phyloP scores from a whole-genome alignment of 345 rosid genomes.

The Gossypium sturtianum region DNA sequence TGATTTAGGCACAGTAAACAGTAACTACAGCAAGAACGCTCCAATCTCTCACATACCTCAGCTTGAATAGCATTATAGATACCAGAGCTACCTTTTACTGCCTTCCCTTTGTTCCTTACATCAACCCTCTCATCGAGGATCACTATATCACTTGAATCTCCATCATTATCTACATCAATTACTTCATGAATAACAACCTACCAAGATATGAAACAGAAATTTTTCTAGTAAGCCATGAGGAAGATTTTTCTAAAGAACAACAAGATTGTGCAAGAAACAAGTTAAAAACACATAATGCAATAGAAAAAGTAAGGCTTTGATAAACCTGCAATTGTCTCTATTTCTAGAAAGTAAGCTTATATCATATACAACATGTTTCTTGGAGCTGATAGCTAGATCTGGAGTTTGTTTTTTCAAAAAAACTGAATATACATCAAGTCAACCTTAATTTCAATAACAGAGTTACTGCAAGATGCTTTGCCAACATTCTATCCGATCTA shows the following conservation, averaged over 20 bases:
- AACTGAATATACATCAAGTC: not conserved
- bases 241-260: not conserved
- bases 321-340: not conserved
- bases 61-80: constrained; percentile 17
- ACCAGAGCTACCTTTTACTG: constrained; percentile 24
- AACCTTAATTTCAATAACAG: not conserved
- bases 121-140: constrained; percentile 32
- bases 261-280: not conserved
- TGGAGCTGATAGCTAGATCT: not conserved
- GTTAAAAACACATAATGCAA: not conserved
- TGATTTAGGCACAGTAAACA: not conserved
- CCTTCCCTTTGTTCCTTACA: constrained; percentile 59
- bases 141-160: constrained; percentile 34
- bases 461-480: not conserved
- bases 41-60: constrained; percentile 24
- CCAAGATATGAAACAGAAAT: constrained; percentile 11
- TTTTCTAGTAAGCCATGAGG: not conserved
- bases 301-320: not conserved
- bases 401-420: not conserved
- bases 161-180: constrained; percentile 56
- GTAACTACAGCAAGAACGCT: not conserved
- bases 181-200: constrained; percentile 44
- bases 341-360: not conserved
- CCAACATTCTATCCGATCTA: not conserved
- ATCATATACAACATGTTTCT: not conserved